Conservation (phyloP, 192 early-diverging fungal genomes). For the Funneliformis mosseae region DNA sequence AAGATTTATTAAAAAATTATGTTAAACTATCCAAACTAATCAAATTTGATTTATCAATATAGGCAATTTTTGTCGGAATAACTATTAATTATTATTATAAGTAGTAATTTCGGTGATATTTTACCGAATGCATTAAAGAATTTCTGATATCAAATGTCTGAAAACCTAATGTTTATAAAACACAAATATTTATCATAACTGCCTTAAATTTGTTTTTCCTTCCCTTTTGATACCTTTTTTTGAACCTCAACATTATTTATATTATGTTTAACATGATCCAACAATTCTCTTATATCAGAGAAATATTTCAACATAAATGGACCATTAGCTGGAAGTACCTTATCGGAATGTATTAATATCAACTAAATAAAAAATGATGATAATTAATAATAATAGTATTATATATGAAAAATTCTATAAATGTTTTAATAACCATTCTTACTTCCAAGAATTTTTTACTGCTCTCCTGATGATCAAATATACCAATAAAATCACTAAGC, state of each 20-base stretch:
- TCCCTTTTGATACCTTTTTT: background rate
- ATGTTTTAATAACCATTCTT: background rate
- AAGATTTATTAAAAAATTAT: too few species aligned
- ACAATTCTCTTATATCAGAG: background rate
- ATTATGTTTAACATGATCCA: background rate
- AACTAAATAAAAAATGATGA: background rate
- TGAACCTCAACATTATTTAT: background rate
- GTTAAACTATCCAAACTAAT: too few species aligned
- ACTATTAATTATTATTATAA: too few species aligned
- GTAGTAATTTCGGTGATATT: too few species aligned
- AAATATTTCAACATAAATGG: background rate
- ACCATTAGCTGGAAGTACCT: background rate
- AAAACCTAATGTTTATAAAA: too few species aligned
- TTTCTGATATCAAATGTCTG: too few species aligned
- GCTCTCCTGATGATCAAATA: slow-evolving; percentile 5
- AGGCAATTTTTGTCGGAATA: too few species aligned
- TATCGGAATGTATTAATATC: background rate
- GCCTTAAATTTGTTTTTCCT: background rate
- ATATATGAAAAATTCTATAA: background rate
- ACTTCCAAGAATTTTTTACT: background rate
- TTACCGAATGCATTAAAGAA: too few species aligned
- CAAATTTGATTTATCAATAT: too few species aligned
- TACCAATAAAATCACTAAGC: background rate
- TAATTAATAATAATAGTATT: background rate
- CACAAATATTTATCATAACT: too few species aligned